phyloP scores from a whole-genome alignment of 139 green algal species.

The Nannochloris sp. region DNA sequence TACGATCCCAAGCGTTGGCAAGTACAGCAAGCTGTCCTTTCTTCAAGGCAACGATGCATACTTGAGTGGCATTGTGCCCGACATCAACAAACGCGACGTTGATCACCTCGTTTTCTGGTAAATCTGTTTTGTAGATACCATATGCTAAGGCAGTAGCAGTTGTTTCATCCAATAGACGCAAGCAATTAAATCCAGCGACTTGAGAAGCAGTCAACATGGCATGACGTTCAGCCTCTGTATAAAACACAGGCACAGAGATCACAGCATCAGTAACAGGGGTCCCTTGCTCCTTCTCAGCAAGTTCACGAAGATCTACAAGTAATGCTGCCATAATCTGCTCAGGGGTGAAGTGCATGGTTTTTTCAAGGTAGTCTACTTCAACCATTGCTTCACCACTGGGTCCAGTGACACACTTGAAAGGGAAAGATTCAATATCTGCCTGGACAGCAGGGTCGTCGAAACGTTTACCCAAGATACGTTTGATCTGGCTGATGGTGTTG shows the following conservation, averaged over 20 bases:
- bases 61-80: slow-evolving; percentile 84
- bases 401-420: slow-evolving; percentile 64
- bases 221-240: slow-evolving; percentile 72
- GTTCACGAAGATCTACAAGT: slow-evolving; percentile 83
- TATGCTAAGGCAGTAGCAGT: slow-evolving; percentile 94
- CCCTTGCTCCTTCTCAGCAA: slow-evolving; percentile 80
- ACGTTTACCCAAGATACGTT: slow-evolving; percentile 87
- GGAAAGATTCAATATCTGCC: slow-evolving; percentile 58
- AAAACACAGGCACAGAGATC: slow-evolving; percentile 87
- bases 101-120: slow-evolving; percentile 75
- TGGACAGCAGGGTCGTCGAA: slow-evolving; percentile 81
- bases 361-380: slow-evolving; percentile 57
- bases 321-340: slow-evolving; percentile 83
- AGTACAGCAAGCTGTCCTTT: slow-evolving; percentile 82
- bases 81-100: slow-evolving; percentile 95
- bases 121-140: slow-evolving; percentile 98
- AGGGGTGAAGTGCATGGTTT: slow-evolving; percentile 42
- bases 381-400: slow-evolving; percentile 69
- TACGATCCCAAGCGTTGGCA: slow-evolving; percentile 82
- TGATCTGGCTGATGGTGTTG: slow-evolving; percentile 90
- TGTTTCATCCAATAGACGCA: slow-evolving; percentile 94
- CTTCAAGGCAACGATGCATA: slow-evolving; percentile 86
- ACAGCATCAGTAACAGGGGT: slow-evolving; percentile 82
- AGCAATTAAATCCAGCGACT: slow-evolving; percentile 81
- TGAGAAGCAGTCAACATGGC: slow-evolving; percentile 69